Conservation (phyloP, 1,284 basidiomycete genomes). For the Grifola frondosa region DNA sequence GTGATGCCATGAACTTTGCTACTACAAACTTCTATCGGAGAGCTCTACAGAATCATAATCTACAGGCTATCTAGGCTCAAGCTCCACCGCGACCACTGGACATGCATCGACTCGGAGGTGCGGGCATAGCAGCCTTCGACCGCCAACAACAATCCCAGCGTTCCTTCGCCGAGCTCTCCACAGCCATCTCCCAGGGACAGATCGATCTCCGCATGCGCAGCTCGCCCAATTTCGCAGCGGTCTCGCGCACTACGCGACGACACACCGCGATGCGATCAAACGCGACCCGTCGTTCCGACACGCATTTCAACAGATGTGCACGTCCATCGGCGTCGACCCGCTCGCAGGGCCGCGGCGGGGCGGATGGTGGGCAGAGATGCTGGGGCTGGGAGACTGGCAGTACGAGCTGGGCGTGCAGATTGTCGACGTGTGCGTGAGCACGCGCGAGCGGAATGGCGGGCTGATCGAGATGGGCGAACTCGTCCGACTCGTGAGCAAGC, state of each 20-base stretch:
- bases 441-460: conserved; percentile 87
- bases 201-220: conserved; percentile 80
- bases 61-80: background rate
- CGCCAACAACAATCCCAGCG: conserved; percentile 69
- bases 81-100: background rate
- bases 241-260: conserved; percentile 78
- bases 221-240: conserved; percentile 83
- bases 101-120: conserved; percentile 73
- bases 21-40: too few relatives aligned
- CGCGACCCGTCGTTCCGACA: conserved; percentile 86
- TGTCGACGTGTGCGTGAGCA: conserved; percentile 93
- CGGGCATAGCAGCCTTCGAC: conserved; percentile 75
- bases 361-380: conserved; percentile 88
- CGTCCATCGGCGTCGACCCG: conserved; percentile 93
- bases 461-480: conserved; percentile 89
- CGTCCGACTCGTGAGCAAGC: conserved; percentile 71
- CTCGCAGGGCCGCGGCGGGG: conserved; percentile 82
- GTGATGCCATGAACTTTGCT: too few relatives aligned
- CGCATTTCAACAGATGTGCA: conserved; percentile 96
- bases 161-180: conserved; percentile 81
- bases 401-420: conserved; percentile 96
- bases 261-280: conserved; percentile 84
- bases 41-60: too few relatives aligned
- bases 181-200: conserved; percentile 75
- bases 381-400: conserved; percentile 92